These are phyloP conservation scores for Rhodosporidiobolus odoratus DNA, from an alignment of 768 basidiomycete species.

Conservation along the genomic window DNA sequence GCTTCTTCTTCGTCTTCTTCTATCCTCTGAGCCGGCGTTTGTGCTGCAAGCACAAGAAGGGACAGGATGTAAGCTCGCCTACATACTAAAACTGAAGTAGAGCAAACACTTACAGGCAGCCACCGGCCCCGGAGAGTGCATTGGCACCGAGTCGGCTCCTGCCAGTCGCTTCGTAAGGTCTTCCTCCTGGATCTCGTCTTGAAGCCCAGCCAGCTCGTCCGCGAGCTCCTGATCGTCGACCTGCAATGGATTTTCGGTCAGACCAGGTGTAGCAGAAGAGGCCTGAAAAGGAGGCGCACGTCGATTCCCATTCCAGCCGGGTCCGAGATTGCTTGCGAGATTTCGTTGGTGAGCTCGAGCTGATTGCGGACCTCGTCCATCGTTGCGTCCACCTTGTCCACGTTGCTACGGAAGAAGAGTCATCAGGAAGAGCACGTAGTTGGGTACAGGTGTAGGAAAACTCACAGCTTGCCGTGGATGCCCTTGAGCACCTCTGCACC, in stretches of 20 bases:
- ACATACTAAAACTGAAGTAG: no score
- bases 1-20: constrained; percentile 88
- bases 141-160: constrained; percentile 81
- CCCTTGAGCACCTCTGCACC: constrained; percentile 79
- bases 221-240: constrained; percentile 65
- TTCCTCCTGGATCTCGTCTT: constrained; percentile 84
- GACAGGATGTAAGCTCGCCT: neutral
- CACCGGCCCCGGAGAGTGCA: constrained; percentile 64
- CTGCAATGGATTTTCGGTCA: constrained; percentile 17
- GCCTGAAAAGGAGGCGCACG: constrained; percentile 55
- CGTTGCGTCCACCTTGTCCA: constrained; percentile 81
- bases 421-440: neutral
- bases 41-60: constrained; percentile 42
- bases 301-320: constrained; percentile 62
- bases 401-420: constrained; percentile 53
- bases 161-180: constrained; percentile 75
- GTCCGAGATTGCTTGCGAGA: constrained; percentile 77
- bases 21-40: constrained; percentile 45
- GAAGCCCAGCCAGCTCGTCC: constrained; percentile 72
- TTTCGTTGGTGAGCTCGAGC: constrained; percentile 85
- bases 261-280: constrained; percentile 10
- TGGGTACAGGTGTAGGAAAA: constrained; percentile 35
- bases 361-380: constrained; percentile 86
- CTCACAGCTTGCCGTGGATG: constrained; percentile 85
- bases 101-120: constrained; percentile 39